These are phyloP conservation scores for Fagus crenata DNA, from an alignment of 306 rosid genomes.

Conservation along the genomic window DNA sequence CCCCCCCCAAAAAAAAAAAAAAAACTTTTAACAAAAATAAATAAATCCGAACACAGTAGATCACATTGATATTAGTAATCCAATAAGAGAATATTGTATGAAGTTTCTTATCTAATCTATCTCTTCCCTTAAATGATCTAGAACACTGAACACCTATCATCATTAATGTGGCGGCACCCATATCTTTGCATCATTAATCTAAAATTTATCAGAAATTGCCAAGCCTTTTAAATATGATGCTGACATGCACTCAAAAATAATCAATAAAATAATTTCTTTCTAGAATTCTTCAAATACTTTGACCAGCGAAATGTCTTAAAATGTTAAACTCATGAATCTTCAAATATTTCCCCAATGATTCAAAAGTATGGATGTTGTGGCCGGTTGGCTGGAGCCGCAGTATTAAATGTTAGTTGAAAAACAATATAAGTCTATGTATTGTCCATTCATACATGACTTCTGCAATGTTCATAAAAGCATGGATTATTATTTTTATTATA, in stretches of 20 bases:
- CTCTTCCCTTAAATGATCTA: background rate
- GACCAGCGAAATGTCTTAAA: background rate
- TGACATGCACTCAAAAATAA: background rate
- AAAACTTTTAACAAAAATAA: too few relatives aligned
- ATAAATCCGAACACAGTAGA: too few relatives aligned
- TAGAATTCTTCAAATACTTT: background rate
- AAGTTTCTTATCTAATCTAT: background rate
- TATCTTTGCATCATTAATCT: background rate
- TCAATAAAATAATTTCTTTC: background rate
- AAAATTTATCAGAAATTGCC: too few relatives aligned
- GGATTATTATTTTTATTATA: background rate
- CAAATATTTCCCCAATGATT: background rate
- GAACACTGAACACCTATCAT: background rate
- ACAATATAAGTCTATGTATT: background rate
- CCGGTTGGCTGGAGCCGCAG: background rate
- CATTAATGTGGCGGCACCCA: background rate
- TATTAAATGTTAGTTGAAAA: background rate
- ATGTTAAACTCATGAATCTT: background rate
- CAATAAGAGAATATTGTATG: too few relatives aligned
- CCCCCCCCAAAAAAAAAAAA: too few relatives aligned
- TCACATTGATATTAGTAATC: too few relatives aligned
- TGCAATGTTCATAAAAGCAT: background rate
- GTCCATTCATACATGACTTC: background rate
- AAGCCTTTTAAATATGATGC: too few relatives aligned
- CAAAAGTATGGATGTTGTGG: background rate